These are phyloP conservation scores for Avena eriantha DNA, from an alignment of 176 grass and related monocot species.

Conservation along the genomic window DNA sequence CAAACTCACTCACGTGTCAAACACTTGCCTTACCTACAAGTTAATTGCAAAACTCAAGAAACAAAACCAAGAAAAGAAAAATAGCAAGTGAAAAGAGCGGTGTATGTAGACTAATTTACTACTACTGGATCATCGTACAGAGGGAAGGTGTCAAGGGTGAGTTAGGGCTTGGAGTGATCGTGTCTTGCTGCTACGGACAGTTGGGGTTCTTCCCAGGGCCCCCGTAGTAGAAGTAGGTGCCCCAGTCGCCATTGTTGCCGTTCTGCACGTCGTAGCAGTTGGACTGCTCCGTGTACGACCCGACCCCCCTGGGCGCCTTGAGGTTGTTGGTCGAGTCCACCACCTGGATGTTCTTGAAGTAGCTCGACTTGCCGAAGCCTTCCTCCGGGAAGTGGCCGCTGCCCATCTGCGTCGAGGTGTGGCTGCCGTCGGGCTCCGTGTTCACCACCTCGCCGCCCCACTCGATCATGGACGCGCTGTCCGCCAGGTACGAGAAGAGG, in stretches of 20 bases:
- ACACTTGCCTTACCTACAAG: conserved; percentile 47
- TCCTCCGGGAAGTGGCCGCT: conserved; percentile 85
- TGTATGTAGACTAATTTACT: conserved; percentile 45
- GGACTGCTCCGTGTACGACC: conserved; percentile 84
- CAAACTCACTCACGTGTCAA: conserved; percentile 67
- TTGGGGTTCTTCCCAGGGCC: conserved; percentile 80
- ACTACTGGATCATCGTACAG: conserved; percentile 57
- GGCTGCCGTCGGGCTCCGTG: conserved; percentile 68
- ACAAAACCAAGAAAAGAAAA: conserved; percentile 23
- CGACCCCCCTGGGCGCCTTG: conserved; percentile 64
- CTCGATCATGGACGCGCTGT: conserved; percentile 87
- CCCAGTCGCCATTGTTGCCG: conserved; percentile 94
- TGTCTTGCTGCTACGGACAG: conserved; percentile 69
- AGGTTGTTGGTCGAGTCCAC: conserved; percentile 83
- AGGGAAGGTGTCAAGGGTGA: conserved; percentile 32
- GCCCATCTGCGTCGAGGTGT: conserved; percentile 88
- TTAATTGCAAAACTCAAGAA: conserved; percentile 44
- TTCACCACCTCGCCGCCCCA: conserved; percentile 92
- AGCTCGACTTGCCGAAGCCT: conserved; percentile 85
- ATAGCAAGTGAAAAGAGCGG: neutral
- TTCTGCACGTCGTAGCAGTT: conserved; percentile 90
- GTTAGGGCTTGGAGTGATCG: conserved; percentile 21
- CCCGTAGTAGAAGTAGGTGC: conserved; percentile 82
- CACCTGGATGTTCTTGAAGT: conserved; percentile 90
- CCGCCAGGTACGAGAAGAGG: conserved; percentile 77